These are phyloP conservation scores for Athelia psychrophila DNA, from an alignment of 1,284 basidiomycete genomes.

Conservation along the genomic window DNA sequence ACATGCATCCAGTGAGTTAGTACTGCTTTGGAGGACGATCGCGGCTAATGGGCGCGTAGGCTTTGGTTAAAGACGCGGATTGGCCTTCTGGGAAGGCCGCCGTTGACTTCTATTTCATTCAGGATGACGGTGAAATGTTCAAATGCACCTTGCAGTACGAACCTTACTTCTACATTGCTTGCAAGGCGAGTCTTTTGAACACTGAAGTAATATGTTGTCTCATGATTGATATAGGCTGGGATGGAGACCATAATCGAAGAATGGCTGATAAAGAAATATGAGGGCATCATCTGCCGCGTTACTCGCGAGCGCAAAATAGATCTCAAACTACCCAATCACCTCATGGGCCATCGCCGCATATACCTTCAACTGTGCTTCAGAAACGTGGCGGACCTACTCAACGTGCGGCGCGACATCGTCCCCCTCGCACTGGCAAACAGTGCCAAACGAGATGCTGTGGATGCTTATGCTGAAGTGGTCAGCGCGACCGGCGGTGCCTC, in stretches of 20 bases:
- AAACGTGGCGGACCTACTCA: conserved; percentile 90
- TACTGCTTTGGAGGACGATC: conserved; percentile 1
- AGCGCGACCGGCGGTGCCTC: conserved; percentile 62
- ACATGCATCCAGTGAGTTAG: conserved; percentile 91
- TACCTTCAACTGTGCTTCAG: conserved; percentile 91
- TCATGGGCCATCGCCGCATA: conserved; percentile 87
- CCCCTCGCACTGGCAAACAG: conserved; percentile 90
- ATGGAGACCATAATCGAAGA: conserved; percentile 93
- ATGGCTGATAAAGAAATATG: conserved; percentile 93
- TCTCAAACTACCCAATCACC: conserved; percentile 92
- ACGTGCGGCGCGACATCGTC: conserved; percentile 85
- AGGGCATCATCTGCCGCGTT: conserved; percentile 81
- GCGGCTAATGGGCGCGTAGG: conserved; percentile 39
- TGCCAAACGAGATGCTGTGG: conserved; percentile 93
- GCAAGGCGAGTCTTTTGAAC: conserved; percentile 83
- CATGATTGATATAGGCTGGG: conserved; percentile 58
- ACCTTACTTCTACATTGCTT: conserved; percentile 93
- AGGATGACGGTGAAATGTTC: conserved; percentile 96
- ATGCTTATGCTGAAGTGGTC: conserved; percentile 98
- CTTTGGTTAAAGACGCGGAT: conserved; percentile 81
- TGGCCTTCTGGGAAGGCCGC: conserved; percentile 82
- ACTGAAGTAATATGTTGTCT: too few relatives aligned
- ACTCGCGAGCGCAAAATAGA: conserved; percentile 90
- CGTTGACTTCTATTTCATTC: conserved; percentile 97
- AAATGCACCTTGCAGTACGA: conserved; percentile 93